Conservation (phyloP, 306 rosid genomes). For the Vicia faba region DNA sequence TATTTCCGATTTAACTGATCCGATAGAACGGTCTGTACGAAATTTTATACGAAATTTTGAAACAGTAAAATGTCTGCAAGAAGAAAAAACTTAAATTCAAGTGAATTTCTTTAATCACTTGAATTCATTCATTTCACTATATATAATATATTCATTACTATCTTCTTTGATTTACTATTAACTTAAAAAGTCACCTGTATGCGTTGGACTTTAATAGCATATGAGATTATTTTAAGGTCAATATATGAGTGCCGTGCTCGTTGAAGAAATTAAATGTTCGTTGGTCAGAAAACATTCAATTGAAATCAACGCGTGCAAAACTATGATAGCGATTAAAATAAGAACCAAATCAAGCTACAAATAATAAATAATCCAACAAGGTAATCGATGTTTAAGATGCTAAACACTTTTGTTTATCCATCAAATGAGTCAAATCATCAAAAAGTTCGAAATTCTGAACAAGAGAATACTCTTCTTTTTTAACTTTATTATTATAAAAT, state of each 20-base stretch:
- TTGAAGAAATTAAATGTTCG: neutral
- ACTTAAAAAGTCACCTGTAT: too few species aligned
- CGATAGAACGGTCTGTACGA: too few species aligned
- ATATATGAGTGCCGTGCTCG: neutral
- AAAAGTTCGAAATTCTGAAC: slow-evolving; percentile 30
- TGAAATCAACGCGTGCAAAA: slow-evolving; percentile 16
- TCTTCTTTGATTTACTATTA: too few species aligned
- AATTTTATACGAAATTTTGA: too few species aligned
- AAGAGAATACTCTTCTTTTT: neutral
- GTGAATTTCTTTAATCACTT: too few species aligned
- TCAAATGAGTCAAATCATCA: slow-evolving; percentile 6
- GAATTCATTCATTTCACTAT: too few species aligned
- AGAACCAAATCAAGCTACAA: slow-evolving; percentile 21
- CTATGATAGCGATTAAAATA: slow-evolving; percentile 11
- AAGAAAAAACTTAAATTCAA: too few species aligned
- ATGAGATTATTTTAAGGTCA: neutral
- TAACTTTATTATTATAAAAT: neutral
- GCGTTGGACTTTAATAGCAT: neutral
- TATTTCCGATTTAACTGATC: too few species aligned
- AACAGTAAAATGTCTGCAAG: too few species aligned
- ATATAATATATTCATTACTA: too few species aligned
- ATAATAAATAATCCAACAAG: neutral
- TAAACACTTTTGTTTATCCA: slow-evolving; percentile 27
- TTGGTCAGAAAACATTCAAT: slow-evolving; percentile 12
- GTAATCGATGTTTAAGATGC: slow-evolving; percentile 33